A percentile compares a stretch with the other conserved stretches of the same genome.
Conservation (phyloP, 805 yeast species). For the Yarrowia bubula region DNA sequence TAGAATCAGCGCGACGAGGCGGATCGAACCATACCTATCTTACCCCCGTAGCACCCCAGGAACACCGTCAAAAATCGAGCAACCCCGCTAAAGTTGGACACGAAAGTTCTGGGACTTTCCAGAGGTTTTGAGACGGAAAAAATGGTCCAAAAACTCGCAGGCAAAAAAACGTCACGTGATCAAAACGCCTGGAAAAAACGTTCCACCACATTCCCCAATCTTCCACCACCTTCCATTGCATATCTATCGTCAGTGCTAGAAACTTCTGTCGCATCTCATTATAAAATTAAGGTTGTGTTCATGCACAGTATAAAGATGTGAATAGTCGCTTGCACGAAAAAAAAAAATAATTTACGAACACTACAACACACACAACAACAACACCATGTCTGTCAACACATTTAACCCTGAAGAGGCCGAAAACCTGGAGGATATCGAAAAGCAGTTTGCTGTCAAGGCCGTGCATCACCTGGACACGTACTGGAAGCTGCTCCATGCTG, state of each 20-base stretch:
- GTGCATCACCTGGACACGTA: conserved; percentile 82
- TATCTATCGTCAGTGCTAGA: too few species aligned
- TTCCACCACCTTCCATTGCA: not conserved
- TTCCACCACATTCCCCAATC: not conserved
- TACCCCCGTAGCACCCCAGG: not conserved
- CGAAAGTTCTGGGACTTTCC: conserved; percentile 15
- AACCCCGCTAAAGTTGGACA: not conserved
- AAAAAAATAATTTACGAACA: not conserved
- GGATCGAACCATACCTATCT: not conserved
- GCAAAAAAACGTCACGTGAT: not conserved
- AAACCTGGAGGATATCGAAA: conserved; percentile 92
- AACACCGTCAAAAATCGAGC: not conserved
- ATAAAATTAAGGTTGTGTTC: too few species aligned
- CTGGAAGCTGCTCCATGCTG: conserved; percentile 72
- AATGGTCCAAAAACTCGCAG: not conserved
- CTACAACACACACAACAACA: not conserved
- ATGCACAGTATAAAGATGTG: not conserved
- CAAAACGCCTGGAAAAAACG: too few species aligned
- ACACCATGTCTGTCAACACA: conserved; percentile 29
- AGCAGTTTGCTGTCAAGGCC: conserved; percentile 96
- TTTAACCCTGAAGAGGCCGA: conserved; percentile 91
- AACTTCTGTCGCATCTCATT: too few species aligned
- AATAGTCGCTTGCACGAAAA: not conserved
- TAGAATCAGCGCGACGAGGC: not conserved
- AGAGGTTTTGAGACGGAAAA: not conserved